A percentile compares a stretch with the other conserved stretches of the same genome.
phyloP scores from a whole-genome alignment of 176 grass and related monocot genomes.

The Aegilops bicornis region DNA sequence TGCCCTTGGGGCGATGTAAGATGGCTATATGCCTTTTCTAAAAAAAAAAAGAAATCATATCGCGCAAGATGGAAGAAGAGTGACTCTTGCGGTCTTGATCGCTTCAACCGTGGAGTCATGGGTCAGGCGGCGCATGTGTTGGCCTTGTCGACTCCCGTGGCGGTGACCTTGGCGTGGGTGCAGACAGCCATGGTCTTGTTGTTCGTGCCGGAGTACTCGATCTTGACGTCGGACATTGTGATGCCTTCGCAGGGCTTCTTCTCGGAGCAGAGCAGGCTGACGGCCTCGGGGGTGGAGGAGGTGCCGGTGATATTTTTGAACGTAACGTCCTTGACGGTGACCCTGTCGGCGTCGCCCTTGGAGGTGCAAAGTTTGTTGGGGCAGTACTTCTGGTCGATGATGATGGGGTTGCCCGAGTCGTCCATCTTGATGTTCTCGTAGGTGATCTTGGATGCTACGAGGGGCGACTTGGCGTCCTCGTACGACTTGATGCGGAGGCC shows the following conservation, averaged over 20 bases:
- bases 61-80: too few species aligned
- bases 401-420: conserved; percentile 31
- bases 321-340: conserved; percentile 47
- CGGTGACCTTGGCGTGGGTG: conserved; percentile 2
- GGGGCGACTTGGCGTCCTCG: conserved; percentile 21
- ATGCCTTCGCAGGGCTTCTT: conserved; percentile 45
- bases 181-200: conserved; percentile 15
- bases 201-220: conserved; percentile 8
- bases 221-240: conserved; percentile 31
- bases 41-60: neutral
- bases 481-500: conserved; percentile 72
- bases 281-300: conserved; percentile 37
- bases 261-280: conserved; percentile 47
- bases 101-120: too few species aligned
- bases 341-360: conserved; percentile 34
- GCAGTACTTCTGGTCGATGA: conserved; percentile 83
- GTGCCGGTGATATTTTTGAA: conserved; percentile 65
- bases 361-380: conserved; percentile 49
- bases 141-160: neutral
- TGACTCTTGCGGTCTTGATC: too few species aligned
- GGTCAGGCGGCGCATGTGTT: neutral
- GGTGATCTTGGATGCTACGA: conserved; percentile 31
- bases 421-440: conserved; percentile 65
- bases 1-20: too few species aligned
- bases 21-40: too few species aligned